Evolutionary conservation across 352 stramenopile species (phyloP).

Genomic region (Globisporangium cystogenes): DNA sequence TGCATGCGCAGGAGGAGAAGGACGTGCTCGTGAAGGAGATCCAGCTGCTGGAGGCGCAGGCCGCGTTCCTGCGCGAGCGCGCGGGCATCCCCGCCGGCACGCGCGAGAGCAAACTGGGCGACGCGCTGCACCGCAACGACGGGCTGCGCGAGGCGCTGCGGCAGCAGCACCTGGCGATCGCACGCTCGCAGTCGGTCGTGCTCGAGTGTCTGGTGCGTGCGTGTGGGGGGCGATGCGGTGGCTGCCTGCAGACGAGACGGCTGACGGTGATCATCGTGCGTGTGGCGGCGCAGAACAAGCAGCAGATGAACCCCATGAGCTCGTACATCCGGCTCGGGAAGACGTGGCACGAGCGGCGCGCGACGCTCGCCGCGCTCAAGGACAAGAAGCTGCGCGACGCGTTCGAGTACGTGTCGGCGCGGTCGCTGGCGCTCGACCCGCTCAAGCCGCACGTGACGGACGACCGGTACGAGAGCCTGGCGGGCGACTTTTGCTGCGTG

Average conservation of each 20-base stretch:
- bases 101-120: constrained; percentile 5
- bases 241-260: too few species aligned
- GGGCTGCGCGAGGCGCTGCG: constrained; percentile 11
- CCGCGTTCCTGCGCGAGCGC: constrained; percentile 19
- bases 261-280: neutral
- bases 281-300: constrained; percentile 2
- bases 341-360: constrained; percentile 7
- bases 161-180: constrained; percentile 13
- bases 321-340: constrained; percentile 10
- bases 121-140: constrained; percentile 10
- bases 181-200: constrained; percentile 13
- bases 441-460: constrained; percentile 31
- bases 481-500: constrained; percentile 44
- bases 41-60: constrained; percentile 23
- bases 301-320: constrained; percentile 12
- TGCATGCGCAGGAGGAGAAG: constrained; percentile 33
- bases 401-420: constrained; percentile 25
- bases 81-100: constrained; percentile 21
- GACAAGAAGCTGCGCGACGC: constrained; percentile 12
- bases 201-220: constrained; percentile 12
- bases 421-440: constrained; percentile 15
- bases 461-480: constrained; percentile 32
- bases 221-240: neutral
- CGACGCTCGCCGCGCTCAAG: constrained; percentile 7
- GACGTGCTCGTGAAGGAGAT: constrained; percentile 31